Evolutionary conservation across 768 basidiomycete species (phyloP), one percentile per base, ranked within the genome.

Genomic region (Asterophora parasitica): DNA sequence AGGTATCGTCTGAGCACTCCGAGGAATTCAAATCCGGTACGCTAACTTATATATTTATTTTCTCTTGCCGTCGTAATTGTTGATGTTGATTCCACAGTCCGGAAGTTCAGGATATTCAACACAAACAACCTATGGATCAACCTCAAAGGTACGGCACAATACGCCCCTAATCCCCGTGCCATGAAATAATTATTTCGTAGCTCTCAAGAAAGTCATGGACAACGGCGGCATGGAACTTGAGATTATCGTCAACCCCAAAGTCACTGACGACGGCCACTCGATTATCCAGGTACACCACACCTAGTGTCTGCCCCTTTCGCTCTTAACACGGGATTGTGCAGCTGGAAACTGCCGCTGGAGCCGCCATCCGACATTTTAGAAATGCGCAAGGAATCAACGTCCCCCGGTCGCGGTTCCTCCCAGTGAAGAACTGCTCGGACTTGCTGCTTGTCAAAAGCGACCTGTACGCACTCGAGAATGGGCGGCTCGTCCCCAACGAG

Each of bases 31-130:
- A 85, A 65, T 78, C 78, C 17, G 72, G 78, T 81, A 44, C 42
- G 59, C n/a, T n/a, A n/a, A n/a, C n/a, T n/a, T n/a, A n/a, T n/a
- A n/a, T 11, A 7, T 37, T 20, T 2, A 32, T 46, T 26, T 12
- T 15, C 17, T 13, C 16, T 12, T 13, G 4, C 42, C 9, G 46
- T 36, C 54, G 43, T 58, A 46, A 40, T 17, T n/a, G 12, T 2
- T 33, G 19, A 23, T 34, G 45, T 12, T 4, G 16, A 33, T 9
- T 3, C 4, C 5, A 8, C 61, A 59, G 71, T 83, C 36, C 76
- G 84, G 53, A 86, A 85, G 64, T 91, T 91, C 79, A 84, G 86
- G 72, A 81, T 83, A 58, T 83, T 87, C 77, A 85, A 85, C 67
- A 82, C 82, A 19, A 85, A 85, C 67, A 83, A 82, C 59, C 60